Evolutionary conservation across 192 early-diverging fungal species (phyloP).

Genomic region (Dissophora globulifera): DNA sequence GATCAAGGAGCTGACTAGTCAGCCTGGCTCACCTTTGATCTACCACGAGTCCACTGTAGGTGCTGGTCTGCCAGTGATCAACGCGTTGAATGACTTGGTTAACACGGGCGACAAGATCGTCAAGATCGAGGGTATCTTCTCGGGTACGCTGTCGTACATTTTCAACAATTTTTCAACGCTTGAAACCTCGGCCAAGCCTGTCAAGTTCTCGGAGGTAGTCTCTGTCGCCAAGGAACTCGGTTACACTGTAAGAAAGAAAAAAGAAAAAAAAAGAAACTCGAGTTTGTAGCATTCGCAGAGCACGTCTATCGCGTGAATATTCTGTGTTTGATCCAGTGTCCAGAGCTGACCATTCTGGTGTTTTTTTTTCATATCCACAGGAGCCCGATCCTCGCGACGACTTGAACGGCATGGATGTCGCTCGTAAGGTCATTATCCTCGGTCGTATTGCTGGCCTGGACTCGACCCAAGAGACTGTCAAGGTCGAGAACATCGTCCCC

Average conservation of each 20-base stretch:
- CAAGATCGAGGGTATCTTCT: slow-evolving; percentile 97
- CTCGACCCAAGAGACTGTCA: slow-evolving; percentile 79
- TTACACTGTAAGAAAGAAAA: slow-evolving; percentile 90
- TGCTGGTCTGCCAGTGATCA: slow-evolving; percentile 95
- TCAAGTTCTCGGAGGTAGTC: slow-evolving; percentile 90
- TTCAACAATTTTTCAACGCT: slow-evolving; percentile 96
- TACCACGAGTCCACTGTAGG: slow-evolving; percentile 98
- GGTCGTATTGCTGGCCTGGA: slow-evolving; percentile 89
- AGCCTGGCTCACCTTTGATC: slow-evolving; percentile 66
- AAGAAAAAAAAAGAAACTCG: too few species aligned
- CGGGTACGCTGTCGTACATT: slow-evolving; percentile 96
- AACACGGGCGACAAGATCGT: slow-evolving; percentile 92
- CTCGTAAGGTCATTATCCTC: slow-evolving; percentile 94
- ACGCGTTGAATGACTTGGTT: slow-evolving; percentile 89
- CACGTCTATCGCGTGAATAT: too few species aligned
- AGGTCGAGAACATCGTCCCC: slow-evolving; percentile 97
- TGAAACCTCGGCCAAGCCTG: slow-evolving; percentile 55
- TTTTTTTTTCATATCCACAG: slow-evolving; percentile 40
- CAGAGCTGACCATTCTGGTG: not conserved
- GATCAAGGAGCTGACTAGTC: slow-evolving; percentile 66
- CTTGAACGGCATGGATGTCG: slow-evolving; percentile 99
- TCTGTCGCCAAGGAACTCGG: slow-evolving; percentile 89
- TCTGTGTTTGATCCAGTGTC: too few species aligned
- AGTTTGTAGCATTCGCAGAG: too few species aligned
- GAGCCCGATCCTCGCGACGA: slow-evolving; percentile 99